Percentiles rank a stretch among this genome's conserved stretches.
phyloP scores from a whole-genome alignment of 164 flowering plant genomes.

The Magnolia officinalis region DNA sequence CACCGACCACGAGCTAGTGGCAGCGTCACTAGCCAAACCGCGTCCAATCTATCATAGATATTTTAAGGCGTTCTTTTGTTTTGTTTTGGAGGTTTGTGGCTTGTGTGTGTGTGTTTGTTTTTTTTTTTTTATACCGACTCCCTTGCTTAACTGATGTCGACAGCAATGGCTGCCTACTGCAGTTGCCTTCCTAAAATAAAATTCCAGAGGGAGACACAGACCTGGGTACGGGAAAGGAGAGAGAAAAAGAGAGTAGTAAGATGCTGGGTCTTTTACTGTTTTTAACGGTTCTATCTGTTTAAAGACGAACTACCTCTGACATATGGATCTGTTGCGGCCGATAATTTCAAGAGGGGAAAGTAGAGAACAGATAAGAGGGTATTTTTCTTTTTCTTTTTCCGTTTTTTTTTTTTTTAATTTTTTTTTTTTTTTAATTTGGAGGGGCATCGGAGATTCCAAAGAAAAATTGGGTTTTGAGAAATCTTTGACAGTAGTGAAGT shows the following conservation, averaged over 20 bases:
- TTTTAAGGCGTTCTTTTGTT: not conserved
- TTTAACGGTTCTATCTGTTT: not conserved
- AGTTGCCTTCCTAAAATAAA: not conserved
- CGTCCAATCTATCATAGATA: no score
- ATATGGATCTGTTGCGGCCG: not conserved
- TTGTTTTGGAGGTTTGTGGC: not conserved
- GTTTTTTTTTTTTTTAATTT: not conserved
- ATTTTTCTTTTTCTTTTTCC: not conserved
- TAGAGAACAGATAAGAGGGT: not conserved
- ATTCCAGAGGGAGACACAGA: not conserved
- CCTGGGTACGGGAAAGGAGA: not conserved
- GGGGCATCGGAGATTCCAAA: not conserved
- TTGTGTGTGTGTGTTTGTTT: not conserved
- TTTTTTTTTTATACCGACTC: not conserved
- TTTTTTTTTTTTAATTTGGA: not conserved
- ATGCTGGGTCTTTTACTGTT: not conserved
- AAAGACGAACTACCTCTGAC: not conserved
- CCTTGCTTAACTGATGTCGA: not conserved
- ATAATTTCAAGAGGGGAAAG: not conserved
- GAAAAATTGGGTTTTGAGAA: not conserved
- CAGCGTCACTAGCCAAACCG: no score
- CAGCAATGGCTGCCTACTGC: constrained; percentile 9
- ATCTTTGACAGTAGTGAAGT: not conserved
- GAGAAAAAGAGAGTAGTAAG: not conserved
- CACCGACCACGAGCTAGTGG: no score